Evolutionary conservation across 108 stramenopile genomes (phyloP).

Genomic region (Nannochloropsis salina): DNA sequence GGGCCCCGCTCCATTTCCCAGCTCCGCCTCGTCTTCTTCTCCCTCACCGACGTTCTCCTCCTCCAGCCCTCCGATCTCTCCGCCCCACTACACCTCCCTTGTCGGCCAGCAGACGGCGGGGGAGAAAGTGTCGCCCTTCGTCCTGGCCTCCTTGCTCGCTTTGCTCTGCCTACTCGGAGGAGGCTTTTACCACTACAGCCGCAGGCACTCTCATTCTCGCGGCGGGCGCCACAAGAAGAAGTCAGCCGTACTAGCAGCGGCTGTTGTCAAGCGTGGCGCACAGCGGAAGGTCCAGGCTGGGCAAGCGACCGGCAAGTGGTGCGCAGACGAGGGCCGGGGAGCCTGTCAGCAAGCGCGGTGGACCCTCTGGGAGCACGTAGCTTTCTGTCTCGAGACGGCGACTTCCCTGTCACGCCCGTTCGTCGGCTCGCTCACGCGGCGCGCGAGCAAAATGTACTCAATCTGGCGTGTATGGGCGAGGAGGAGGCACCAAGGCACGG

Average conservation of each 20-base stretch:
- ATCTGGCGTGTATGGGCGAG: no score
- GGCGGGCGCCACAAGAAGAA: background rate
- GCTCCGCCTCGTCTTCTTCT: background rate
- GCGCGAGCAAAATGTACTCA: no score
- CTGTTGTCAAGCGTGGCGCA: background rate
- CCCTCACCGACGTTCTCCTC: background rate
- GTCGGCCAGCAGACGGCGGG: background rate
- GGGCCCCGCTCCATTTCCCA: background rate
- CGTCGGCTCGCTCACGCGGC: no score
- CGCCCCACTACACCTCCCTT: no score
- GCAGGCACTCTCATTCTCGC: background rate
- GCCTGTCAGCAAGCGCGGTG: no score
- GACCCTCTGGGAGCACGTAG: no score
- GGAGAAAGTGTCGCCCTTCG: background rate
- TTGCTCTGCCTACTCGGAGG: background rate
- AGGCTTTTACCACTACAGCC: background rate
- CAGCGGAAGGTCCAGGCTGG: background rate
- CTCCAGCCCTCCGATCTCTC: background rate
- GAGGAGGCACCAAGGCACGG: no score
- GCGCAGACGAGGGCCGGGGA: no score
- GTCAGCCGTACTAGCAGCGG: background rate
- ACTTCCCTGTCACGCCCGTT: no score
- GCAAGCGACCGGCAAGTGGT: no score
- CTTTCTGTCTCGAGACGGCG: no score
- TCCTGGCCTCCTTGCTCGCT: background rate